Base-by-base conservation (phyloP, 768 basidiomycete genomes). In the Tricholoma flavovirens region DNA sequence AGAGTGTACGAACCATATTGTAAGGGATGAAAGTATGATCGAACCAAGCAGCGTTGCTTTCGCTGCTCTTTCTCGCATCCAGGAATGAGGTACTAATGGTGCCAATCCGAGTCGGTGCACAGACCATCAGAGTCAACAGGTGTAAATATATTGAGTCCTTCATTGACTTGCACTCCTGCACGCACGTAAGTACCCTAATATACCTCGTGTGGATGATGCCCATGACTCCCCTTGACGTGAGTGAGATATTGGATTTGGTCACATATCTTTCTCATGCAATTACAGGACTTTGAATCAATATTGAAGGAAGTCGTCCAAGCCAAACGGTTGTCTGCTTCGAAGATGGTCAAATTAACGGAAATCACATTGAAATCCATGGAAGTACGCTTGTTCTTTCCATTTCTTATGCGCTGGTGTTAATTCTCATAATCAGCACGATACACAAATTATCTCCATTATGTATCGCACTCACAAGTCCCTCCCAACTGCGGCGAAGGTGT, bases 381-480 rank as follows among this genome's bases (percentile, higher is more conserved):
- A 73, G 94, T 93, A 66, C 64, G 86, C 70, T 38, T 33, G 11
- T 10, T 21, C 8, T 33, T 32, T 29, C 35, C 17, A 22, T 40
- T 42, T 48, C 21, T 48, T 19, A 46, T n/a, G 15, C 29, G n/a
- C 8, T 30, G n/a, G 17, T 51, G 17, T 49, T 26, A n/a, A 24
- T 51, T 36, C n/a, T 54, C 49, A n/a, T 55, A 12, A 64, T 40
- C 51, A 97, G 91, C 73, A 87, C 58, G 93, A 96, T 71, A 88
- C 90, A 3, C 83, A 92, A 64, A 77, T 98, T 50, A 89, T 98
- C 51, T 90, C 93, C 26, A 81, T 85, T 52, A 80, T 98, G 33
- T 97, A 91, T 71, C 88, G 90, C 55, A 88, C 87, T 9, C 95
- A 98, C 75, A 92, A 89, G 70, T 81, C 85, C 8, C 77, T 96